Percentiles rank a stretch among this genome's conserved stretches.
Evolutionary conservation across 108 stramenopile genomes (phyloP).

Genomic region (Skeletonema tropicum): DNA sequence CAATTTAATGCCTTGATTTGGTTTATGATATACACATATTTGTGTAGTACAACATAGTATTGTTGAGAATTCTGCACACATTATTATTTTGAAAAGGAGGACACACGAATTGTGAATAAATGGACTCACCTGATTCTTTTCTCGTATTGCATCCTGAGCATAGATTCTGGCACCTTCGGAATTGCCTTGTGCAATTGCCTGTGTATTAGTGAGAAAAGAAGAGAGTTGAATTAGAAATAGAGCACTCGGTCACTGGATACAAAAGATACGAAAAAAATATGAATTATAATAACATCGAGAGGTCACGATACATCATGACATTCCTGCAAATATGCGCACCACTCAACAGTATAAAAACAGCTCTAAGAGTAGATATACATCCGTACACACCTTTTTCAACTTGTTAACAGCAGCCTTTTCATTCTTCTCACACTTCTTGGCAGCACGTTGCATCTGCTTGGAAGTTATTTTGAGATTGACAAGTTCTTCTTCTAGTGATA

Average conservation of each 20-base stretch:
- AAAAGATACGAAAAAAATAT: no score
- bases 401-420: constrained; percentile 89
- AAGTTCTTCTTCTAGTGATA: constrained; percentile 92
- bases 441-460: constrained; percentile 94
- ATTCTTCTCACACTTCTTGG: constrained; percentile 97
- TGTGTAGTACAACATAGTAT: no score
- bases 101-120: no score
- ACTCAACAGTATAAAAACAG: no score
- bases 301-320: no score
- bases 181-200: constrained; percentile 91
- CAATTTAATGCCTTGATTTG: constrained; percentile 78
- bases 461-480: constrained; percentile 94
- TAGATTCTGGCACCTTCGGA: constrained; percentile 96
- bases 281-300: no score
- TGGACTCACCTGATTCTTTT: constrained; percentile 90
- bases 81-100: no score
- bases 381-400: constrained; percentile 90
- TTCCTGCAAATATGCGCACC: no score
- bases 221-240: not conserved
- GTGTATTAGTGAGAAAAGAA: constrained; percentile 7
- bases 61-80: no score
- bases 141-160: constrained; percentile 98
- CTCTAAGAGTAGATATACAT: no score
- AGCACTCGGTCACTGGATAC: no score
- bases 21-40: no score